These are phyloP conservation scores for Cucurbitaria berberidis DNA, from an alignment of 2,329 filamentous ascomycete species.

Conservation along the genomic window DNA sequence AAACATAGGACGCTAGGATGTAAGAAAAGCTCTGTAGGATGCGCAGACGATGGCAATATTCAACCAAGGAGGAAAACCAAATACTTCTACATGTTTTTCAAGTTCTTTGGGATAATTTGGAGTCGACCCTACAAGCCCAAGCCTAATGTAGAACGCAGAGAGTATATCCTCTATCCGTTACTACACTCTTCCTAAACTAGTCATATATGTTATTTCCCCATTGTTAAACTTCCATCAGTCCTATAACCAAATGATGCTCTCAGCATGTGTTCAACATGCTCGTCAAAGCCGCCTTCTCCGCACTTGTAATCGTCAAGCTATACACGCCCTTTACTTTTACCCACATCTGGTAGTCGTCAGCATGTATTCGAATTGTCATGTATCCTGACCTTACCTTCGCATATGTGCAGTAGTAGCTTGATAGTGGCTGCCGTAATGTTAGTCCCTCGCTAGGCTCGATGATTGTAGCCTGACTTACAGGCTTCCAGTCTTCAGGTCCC, in stretches of 20 bases:
- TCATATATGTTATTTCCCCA: not conserved
- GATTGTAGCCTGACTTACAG: conserved; percentile 36
- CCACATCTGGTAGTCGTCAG: conserved; percentile 58
- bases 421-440: conserved; percentile 19
- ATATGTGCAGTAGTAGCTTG: conserved; percentile 77
- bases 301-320: conserved; percentile 69
- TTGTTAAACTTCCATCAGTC: not conserved
- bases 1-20: too few species aligned
- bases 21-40: too few species aligned
- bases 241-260: not conserved
- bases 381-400: conserved; percentile 56
- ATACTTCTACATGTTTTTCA: too few species aligned
- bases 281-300: conserved; percentile 72
- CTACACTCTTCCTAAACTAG: not conserved
- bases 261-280: conserved; percentile 71
- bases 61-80: too few species aligned
- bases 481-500: conserved; percentile 79
- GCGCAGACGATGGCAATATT: too few species aligned
- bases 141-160: too few species aligned
- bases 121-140: too few species aligned
- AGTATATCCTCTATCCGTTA: not conserved
- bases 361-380: not conserved
- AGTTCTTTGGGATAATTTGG: too few species aligned
- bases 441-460: not conserved
- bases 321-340: conserved; percentile 79